Conservation (phyloP, 2,329 filamentous ascomycete species). For the Chrysoporthe deuterocubensis region DNA sequence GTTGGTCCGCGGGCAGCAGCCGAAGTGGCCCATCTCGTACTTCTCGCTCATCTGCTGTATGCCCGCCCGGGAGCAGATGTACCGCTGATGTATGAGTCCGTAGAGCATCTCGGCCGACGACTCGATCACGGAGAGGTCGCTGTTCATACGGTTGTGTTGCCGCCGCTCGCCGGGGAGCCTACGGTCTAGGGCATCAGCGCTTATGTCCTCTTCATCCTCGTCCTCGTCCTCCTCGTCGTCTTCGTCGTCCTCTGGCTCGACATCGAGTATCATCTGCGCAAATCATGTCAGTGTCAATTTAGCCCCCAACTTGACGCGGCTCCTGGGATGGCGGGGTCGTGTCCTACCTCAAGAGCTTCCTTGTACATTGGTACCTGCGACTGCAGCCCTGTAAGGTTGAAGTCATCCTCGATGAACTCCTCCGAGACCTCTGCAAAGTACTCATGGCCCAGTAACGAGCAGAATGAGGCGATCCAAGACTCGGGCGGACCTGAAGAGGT, state of each 20-base stretch:
- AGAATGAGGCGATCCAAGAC: constrained; percentile 98
- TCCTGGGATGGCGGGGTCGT: background rate
- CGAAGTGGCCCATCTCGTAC: constrained; percentile 96
- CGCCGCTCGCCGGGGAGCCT: constrained; percentile 66
- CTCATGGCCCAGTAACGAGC: constrained; percentile 92
- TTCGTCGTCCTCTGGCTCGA: constrained; percentile 94
- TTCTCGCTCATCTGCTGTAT: constrained; percentile 99
- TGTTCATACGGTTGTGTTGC: constrained; percentile 82
- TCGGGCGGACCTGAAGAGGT: constrained; percentile 69
- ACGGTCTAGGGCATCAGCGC: constrained; percentile 64
- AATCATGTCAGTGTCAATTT: constrained; percentile 9
- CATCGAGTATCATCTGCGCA: constrained; percentile 88
- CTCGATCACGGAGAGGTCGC: constrained; percentile 93
- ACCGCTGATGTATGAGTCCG: constrained; percentile 96
- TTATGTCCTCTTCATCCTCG: constrained; percentile 74
- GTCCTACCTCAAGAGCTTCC: constrained; percentile 81
- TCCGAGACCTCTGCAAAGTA: constrained; percentile 99
- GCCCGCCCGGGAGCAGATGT: constrained; percentile 93
- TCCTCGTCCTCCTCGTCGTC: constrained; percentile 83
- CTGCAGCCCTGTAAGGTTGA: constrained; percentile 95
- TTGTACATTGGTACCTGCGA: constrained; percentile 98
- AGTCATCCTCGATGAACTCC: constrained; percentile 99
- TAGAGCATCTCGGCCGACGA: constrained; percentile 98
- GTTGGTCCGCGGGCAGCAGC: constrained; percentile 90
- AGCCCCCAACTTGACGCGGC: constrained; percentile 30